These are phyloP conservation scores for Cryphonectria parasitica DNA, from an alignment of 2,329 filamentous ascomycete genomes.

Conservation along the genomic window DNA sequence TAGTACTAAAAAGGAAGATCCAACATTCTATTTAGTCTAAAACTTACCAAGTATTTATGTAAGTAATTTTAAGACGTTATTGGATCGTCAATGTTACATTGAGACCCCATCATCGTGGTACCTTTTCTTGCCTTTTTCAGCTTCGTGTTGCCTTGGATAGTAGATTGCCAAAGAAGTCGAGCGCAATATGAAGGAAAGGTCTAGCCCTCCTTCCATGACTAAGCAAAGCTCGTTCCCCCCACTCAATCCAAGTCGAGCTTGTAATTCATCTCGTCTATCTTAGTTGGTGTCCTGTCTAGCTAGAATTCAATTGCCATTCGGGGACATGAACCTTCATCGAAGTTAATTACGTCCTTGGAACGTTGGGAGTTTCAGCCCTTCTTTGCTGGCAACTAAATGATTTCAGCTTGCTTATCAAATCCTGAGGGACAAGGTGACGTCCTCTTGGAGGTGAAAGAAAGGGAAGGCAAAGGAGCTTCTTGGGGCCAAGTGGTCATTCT, in stretches of 20 bases:
- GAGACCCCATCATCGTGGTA: too few relatives aligned
- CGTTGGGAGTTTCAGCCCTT: neutral
- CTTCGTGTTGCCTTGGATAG: too few relatives aligned
- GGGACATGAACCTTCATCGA: neutral
- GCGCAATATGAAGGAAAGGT: too few relatives aligned
- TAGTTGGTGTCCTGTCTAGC: neutral
- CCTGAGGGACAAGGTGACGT: neutral
- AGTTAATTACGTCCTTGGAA: neutral
- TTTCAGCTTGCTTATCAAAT: neutral
- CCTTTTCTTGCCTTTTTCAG: too few relatives aligned
- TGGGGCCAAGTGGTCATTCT: neutral
- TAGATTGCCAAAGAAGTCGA: too few relatives aligned
- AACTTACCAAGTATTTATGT: neutral
- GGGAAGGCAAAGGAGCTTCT: neutral
- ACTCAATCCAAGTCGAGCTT: neutral
- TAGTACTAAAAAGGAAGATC: neutral
- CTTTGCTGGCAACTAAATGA: too few relatives aligned
- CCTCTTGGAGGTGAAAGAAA: neutral
- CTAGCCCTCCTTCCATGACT: too few relatives aligned
- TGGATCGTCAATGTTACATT: too few relatives aligned
- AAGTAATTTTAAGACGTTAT: neutral
- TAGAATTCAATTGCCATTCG: neutral
- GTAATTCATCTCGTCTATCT: neutral
- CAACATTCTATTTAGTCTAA: neutral
- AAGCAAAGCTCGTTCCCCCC: too few relatives aligned